Percentiles rank a stretch among this genome's conserved stretches.
Conservation (phyloP, 441 rosid genomes). For the Gossypium davidsonii region DNA sequence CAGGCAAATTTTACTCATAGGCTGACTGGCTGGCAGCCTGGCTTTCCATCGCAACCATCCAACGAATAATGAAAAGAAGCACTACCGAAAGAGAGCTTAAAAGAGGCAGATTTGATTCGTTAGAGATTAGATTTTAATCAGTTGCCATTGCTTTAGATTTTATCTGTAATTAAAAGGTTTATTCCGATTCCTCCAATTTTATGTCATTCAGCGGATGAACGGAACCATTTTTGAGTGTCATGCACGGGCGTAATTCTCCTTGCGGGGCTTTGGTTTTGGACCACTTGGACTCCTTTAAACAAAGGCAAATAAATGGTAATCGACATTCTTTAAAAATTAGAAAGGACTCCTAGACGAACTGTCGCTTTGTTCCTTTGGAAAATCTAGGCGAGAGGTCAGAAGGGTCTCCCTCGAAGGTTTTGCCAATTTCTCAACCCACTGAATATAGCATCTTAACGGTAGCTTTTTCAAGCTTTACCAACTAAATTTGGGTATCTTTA, state of each 20-base stretch:
- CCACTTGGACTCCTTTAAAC: neutral
- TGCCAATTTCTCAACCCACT: constrained; percentile 2
- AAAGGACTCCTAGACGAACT: neutral
- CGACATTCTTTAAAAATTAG: neutral
- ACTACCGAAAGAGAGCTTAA: constrained; percentile 5
- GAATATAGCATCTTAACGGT: constrained; percentile 7
- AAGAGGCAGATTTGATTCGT: constrained; percentile 6
- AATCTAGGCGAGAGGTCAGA: neutral
- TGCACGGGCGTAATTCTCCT: neutral
- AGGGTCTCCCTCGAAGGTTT: neutral
- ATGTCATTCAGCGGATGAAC: neutral
- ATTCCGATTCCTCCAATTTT: neutral
- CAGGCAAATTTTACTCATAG: neutral
- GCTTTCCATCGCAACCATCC: neutral
- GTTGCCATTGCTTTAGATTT: neutral
- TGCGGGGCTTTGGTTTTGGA: constrained; percentile 9
- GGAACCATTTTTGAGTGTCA: neutral
- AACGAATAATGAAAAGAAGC: constrained; percentile 8
- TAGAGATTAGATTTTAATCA: constrained; percentile 2
- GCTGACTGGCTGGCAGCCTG: neutral
- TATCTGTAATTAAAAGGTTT: neutral
- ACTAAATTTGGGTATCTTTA: neutral
- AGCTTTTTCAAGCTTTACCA: neutral
- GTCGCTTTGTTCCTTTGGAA: neutral
- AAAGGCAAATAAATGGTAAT: neutral